These are phyloP conservation scores for Phytophthora idaei DNA, from an alignment of 352 stramenopile species.

Conservation along the genomic window DNA sequence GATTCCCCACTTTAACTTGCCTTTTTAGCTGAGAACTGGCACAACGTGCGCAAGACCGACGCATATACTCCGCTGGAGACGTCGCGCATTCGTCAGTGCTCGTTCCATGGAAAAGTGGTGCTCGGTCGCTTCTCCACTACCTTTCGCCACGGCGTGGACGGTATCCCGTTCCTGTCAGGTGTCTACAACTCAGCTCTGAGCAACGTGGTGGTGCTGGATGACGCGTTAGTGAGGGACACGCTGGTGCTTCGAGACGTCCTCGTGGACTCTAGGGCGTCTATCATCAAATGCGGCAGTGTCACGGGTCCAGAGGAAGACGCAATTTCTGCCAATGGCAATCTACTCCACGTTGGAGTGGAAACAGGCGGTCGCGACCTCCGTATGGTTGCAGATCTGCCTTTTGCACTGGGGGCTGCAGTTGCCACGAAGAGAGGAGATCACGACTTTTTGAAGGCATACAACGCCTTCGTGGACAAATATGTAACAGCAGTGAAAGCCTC, in stretches of 20 bases:
- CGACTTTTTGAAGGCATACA: conserved; percentile 49
- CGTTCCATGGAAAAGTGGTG: conserved; percentile 70
- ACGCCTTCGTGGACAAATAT: conserved; percentile 62
- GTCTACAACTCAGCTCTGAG: conserved; percentile 74
- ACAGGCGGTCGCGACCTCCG: conserved; percentile 75
- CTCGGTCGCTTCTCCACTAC: conserved; percentile 56
- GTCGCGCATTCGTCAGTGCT: conserved; percentile 61
- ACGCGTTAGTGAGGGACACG: conserved; percentile 79
- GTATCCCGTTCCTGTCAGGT: conserved; percentile 58
- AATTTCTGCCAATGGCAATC: conserved; percentile 59
- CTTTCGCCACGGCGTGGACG: conserved; percentile 49
- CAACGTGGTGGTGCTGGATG: conserved; percentile 67
- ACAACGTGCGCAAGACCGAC: conserved; percentile 50
- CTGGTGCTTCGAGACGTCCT: conserved; percentile 55
- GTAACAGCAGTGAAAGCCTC: conserved; percentile 41
- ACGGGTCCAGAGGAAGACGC: conserved; percentile 22
- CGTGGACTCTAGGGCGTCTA: conserved; percentile 48
- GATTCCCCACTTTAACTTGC: conserved; percentile 6
- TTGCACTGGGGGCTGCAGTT: conserved; percentile 54
- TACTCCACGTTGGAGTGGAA: conserved; percentile 83
- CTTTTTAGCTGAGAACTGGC: conserved; percentile 68
- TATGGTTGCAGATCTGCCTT: conserved; percentile 77
- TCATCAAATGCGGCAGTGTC: conserved; percentile 78
- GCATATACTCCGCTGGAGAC: conserved; percentile 29
- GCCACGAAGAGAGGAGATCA: conserved; percentile 46